Percentiles rank a stretch among this genome's conserved stretches.
phyloP scores from a whole-genome alignment of 768 basidiomycete species.

The Cystobasidiopsis lactophilus region DNA sequence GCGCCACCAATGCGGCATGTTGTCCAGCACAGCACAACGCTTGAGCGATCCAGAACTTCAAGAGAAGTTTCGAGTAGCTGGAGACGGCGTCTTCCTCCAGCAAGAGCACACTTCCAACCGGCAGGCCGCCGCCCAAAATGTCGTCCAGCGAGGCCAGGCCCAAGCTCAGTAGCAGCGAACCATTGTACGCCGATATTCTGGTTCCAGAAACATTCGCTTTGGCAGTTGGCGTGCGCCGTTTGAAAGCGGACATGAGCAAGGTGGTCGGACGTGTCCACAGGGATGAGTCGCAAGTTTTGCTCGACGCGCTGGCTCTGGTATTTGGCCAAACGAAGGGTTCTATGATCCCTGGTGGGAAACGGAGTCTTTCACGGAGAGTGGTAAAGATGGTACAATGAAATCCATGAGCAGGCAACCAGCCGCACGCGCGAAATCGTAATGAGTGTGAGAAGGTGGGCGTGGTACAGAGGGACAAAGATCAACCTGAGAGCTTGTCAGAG shows the following conservation, averaged over 20 bases:
- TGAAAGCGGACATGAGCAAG: constrained; percentile 23
- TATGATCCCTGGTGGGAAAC: too few relatives aligned
- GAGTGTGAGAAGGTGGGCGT: too few relatives aligned
- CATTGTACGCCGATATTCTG: constrained; percentile 22
- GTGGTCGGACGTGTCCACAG: too few relatives aligned
- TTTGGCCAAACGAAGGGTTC: too few relatives aligned
- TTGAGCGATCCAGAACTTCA: constrained; percentile 74
- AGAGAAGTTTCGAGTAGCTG: constrained; percentile 59
- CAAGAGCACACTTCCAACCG: constrained; percentile 50
- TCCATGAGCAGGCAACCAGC: too few relatives aligned
- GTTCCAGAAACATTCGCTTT: constrained; percentile 21
- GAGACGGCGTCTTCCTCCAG: constrained; percentile 72
- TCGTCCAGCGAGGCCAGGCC: constrained; percentile 89
- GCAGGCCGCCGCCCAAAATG: constrained; percentile 74
- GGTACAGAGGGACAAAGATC: too few relatives aligned
- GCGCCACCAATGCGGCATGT: constrained; percentile 40
- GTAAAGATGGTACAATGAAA: too few relatives aligned
- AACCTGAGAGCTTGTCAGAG: too few relatives aligned
- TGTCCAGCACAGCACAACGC: constrained; percentile 50
- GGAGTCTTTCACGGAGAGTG: too few relatives aligned
- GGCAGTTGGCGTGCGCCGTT: constrained; percentile 15
- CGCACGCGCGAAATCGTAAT: too few relatives aligned
- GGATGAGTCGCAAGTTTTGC: too few relatives aligned
- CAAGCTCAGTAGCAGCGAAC: constrained; percentile 35
- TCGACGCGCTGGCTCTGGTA: too few relatives aligned